phyloP scores from a whole-genome alignment of 192 early-diverging fungal species.

The Gryganskiella cystojenkinii region DNA sequence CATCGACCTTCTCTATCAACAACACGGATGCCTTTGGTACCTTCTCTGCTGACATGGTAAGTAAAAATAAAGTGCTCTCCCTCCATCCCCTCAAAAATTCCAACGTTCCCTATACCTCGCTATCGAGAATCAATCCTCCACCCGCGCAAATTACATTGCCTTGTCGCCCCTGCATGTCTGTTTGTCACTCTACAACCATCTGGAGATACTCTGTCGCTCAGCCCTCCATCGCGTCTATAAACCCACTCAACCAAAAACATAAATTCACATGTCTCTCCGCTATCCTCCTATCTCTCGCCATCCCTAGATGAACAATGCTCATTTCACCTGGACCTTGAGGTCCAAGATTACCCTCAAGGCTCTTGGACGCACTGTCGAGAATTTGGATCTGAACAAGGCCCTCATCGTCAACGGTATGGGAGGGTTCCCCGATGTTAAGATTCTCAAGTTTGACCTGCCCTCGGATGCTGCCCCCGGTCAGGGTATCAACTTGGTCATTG shows the following conservation, averaged over 20 bases:
- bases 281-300: too few species aligned
- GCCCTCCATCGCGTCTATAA: too few species aligned
- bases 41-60: conserved; percentile 56
- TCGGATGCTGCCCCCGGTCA: conserved; percentile 61
- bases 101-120: background rate
- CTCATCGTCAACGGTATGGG: conserved; percentile 64
- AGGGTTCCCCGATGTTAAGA: conserved; percentile 61
- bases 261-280: too few species aligned
- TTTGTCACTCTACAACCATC: too few species aligned
- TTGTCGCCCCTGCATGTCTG: too few species aligned
- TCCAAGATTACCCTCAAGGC: conserved; percentile 48
- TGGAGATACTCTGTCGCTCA: background rate
- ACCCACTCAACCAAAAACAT: too few species aligned
- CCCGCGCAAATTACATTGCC: too few species aligned
- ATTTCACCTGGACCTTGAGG: conserved; percentile 40
- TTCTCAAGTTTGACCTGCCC: conserved; percentile 64
- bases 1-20: conserved; percentile 50
- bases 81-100: too few species aligned
- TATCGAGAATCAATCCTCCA: background rate
- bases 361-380: conserved; percentile 53
- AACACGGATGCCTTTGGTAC: conserved; percentile 52
- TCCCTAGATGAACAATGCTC: conserved; percentile 38
- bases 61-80: background rate
- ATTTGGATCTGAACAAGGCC: conserved; percentile 60
- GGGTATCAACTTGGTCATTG: conserved; percentile 66